phyloP scores from a whole-genome alignment of 2,329 filamentous ascomycete species.

The Paracoccidioides lutzii region DNA sequence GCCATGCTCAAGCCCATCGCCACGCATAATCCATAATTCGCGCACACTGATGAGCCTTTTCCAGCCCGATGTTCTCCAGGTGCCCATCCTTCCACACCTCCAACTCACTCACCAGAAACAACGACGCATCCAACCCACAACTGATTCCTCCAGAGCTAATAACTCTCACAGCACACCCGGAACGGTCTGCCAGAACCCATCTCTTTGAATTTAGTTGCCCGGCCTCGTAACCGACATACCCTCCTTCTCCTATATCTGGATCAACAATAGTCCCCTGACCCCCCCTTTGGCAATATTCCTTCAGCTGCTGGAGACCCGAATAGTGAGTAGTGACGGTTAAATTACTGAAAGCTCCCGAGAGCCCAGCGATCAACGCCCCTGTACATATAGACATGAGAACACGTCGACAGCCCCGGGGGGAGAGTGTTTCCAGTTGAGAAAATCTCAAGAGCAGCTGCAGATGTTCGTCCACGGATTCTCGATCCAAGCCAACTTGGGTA shows the following conservation, averaged over 20 bases:
- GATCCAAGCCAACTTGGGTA: not conserved
- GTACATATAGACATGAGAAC: conserved; percentile 1
- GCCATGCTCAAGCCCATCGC: not conserved
- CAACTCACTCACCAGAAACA: not conserved
- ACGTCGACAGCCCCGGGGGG: not conserved
- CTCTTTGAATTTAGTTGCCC: not conserved
- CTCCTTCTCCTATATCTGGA: not conserved
- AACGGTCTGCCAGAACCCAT: not conserved
- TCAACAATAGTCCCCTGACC: not conserved
- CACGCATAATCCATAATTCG: conserved; percentile 1
- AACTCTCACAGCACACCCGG: not conserved
- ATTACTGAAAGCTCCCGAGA: not conserved
- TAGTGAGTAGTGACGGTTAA: not conserved
- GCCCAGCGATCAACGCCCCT: not conserved
- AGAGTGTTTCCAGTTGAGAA: not conserved
- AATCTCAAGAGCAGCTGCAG: not conserved
- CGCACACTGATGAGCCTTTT: not conserved
- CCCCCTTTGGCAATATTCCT: not conserved
- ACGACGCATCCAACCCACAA: conserved; percentile 1
- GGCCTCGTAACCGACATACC: not conserved
- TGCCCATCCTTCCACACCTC: not conserved
- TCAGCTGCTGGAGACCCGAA: not conserved
- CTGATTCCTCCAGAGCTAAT: conserved; percentile 2
- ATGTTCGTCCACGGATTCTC: not conserved
- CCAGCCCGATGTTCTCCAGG: not conserved